These are phyloP conservation scores for Arthrobotrys pseudoclavata DNA, from an alignment of 2,329 filamentous ascomycete genomes.

Conservation along the genomic window DNA sequence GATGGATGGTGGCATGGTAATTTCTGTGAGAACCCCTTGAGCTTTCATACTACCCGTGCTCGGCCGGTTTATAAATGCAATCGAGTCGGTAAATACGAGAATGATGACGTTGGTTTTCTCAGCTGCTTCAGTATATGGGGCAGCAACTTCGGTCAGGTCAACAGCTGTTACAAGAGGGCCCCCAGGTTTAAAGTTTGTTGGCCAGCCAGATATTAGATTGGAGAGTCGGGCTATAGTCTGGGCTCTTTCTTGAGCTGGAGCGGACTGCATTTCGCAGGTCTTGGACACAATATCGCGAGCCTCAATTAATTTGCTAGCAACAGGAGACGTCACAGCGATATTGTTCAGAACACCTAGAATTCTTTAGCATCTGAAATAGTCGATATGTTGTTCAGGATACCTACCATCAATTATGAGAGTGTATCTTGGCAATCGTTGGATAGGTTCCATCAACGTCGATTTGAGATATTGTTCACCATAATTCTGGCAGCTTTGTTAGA, in stretches of 20 bases:
- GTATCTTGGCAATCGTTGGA: constrained; percentile 93
- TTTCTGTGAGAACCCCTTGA: constrained; percentile 82
- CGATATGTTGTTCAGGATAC: not conserved
- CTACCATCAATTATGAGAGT: constrained; percentile 88
- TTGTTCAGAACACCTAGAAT: constrained; percentile 79
- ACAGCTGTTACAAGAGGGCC: constrained; percentile 85
- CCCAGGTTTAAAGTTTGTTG: constrained; percentile 76
- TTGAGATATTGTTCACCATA: constrained; percentile 91
- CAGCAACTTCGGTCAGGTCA: constrained; percentile 81
- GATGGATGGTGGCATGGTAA: constrained; percentile 71
- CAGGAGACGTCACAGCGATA: constrained; percentile 86
- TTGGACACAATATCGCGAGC: constrained; percentile 94
- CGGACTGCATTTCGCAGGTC: constrained; percentile 91
- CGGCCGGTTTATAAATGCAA: constrained; percentile 82
- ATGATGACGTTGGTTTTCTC: constrained; percentile 76
- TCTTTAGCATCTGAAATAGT: not conserved
- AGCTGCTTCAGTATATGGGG: constrained; percentile 75
- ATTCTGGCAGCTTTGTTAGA: constrained; percentile 69
- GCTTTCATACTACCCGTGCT: constrained; percentile 76
- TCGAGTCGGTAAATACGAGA: constrained; percentile 84
- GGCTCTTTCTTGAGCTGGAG: constrained; percentile 76
- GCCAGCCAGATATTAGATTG: constrained; percentile 83
- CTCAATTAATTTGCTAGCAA: constrained; percentile 84
- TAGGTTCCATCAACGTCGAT: constrained; percentile 93
- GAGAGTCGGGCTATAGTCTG: constrained; percentile 80